Evolutionary conservation across 192 early-diverging fungal genomes (phyloP), one percentile per base, ranked within the genome.

Genomic region (Entomortierella lignicola): DNA sequence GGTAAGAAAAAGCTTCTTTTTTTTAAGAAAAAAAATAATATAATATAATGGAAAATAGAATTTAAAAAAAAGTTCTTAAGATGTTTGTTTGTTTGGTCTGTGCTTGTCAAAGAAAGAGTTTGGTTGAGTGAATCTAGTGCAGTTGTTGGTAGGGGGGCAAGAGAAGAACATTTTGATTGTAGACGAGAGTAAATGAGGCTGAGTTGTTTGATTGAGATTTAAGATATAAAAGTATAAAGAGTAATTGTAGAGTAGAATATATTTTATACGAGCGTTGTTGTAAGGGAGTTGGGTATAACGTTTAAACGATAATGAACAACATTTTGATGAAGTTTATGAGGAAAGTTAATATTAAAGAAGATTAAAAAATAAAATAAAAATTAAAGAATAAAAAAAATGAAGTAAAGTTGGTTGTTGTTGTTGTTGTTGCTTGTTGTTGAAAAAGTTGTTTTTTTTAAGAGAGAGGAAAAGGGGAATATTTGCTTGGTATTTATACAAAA

Each of bases 51-150:
- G 2, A 11, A 11, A 47, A 47, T 47, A 47, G 17, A 47, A 47
- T 11, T 20, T 11, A 47, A 20, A 20, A 47, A 47, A 47, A 47
- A 6, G 48, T 1, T 25, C 65, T 70, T 66, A 79, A 25, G 66
- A 79, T 60, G 75, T 55, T 70, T 70, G 67, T 64, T 48, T 53
- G 48, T 54, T 64, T 25, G 62, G 66, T 70, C 63, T 52, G 41
- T 79, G 75, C 70, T 52, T 79, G 65, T 79, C 68, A 54, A 79
- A 79, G n/a, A 68, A 65, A 18, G 75, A 54, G 32, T 70, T 70
- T 39, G 75, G 67, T 55, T 79, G 61, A 11, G 61, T 59, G 63
- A 66, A 65, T 69, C 75, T 69, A 56, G 53, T 69, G 48, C 41
- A 60, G 43, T 70, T 69, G 56, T 79, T 79, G 42, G 55, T 64